These are phyloP conservation scores for Hondaea fermentalgiana DNA, from an alignment of 108 stramenopile species.

Conservation along the genomic window DNA sequence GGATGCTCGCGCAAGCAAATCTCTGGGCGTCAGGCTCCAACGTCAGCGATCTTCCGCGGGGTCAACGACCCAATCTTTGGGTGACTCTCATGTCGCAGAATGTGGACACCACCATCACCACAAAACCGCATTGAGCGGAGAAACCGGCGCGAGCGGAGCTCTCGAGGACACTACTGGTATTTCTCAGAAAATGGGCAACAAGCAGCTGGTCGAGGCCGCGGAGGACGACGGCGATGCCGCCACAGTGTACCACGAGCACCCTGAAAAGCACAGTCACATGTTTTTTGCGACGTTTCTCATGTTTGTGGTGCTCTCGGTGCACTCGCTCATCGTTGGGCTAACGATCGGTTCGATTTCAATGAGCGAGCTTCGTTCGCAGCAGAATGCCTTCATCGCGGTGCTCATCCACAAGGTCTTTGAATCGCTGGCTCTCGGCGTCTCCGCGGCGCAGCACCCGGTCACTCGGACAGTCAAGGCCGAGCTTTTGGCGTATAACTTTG, in stretches of 20 bases:
- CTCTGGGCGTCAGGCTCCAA: no score
- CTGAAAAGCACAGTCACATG: constrained; percentile 4
- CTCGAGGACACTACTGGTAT: no score
- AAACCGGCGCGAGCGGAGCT: no score
- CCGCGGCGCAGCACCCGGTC: not conserved
- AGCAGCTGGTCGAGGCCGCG: not conserved
- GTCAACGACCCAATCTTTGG: no score
- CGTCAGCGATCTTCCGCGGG: no score
- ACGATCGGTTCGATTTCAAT: not conserved
- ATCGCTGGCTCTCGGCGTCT: not conserved
- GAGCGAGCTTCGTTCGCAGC: not conserved
- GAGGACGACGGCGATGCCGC: not conserved
- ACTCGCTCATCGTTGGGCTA: not conserved
- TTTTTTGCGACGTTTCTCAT: constrained; percentile 13
- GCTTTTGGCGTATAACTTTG: not conserved
- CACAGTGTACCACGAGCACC: not conserved
- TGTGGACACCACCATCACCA: no score
- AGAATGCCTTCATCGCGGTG: not conserved
- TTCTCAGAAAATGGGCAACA: not conserved
- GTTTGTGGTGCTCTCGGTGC: not conserved
- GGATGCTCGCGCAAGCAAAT: not conserved
- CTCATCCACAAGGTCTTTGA: constrained; percentile 2
- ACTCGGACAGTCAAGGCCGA: not conserved
- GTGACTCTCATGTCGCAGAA: no score
- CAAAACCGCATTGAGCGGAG: no score